Base-by-base conservation (phyloP, 768 basidiomycete genomes). In the Tubosaeta sp. region DNA sequence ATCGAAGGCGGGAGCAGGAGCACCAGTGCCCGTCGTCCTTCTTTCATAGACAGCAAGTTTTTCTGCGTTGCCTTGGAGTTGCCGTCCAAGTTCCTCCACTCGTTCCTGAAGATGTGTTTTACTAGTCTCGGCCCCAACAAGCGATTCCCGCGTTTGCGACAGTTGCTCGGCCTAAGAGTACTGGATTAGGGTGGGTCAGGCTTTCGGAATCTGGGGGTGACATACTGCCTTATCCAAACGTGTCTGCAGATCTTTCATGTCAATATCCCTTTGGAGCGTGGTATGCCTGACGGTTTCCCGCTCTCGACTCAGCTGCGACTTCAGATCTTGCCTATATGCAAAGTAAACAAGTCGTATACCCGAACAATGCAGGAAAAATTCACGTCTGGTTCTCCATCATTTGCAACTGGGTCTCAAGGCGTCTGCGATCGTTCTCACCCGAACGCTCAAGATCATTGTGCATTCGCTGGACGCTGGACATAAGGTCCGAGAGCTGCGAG, bases 381-480 rank as follows among this genome's bases (percentile, higher is more conserved):
- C 62, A 95, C 90, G 79, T 81, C 63, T 95, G 93, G 37, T 74
- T 73, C 64, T 94, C 89, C 49, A 93, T 70, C 70, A 86, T 77
- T 59, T 89, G 82, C 38, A 92, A 70, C 60, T 92, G 86, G 50
- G 76, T 83, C 68, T 97, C 93, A 32, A 95, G 71, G 8, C 91
- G 82, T 13, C 83, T 76, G 17, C 90, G 80, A 59, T 95, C 90
- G 53, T 91, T 95, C 64, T 87, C 84, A 6, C 86, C 83, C 0
- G 88, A 87, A 46, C 84, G 79, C 64, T 95, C 92, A 7, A 91
- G 75, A 59, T 97, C 95, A 50, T 82, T 82, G 60, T 92, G 90
- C 83, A 97, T 92, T 63, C 81, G 87, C 70, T 94, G 91, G 22
- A 95, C 84, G 63, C 91, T 95, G 25, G 79, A 74, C 83, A 95